Percentiles rank a stretch among this genome's conserved stretches.
These are phyloP conservation scores for Nakaseomyces glabratus DNA, from an alignment of 1,139 yeast genomes.

Conservation along the genomic window DNA sequence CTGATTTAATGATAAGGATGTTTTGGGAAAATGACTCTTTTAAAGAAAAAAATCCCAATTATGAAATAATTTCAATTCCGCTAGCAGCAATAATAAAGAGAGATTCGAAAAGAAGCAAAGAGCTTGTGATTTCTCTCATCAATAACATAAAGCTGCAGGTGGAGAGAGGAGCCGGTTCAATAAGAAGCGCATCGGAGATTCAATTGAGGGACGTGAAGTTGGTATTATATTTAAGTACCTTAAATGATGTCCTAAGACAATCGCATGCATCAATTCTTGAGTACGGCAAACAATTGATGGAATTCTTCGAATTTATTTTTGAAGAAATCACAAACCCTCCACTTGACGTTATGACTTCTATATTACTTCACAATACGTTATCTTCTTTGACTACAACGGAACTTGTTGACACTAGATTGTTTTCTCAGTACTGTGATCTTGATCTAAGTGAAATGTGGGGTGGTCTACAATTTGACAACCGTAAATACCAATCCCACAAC, in stretches of 20 bases:
- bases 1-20: conserved; percentile 43
- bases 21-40: conserved; percentile 58
- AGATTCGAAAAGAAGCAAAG: conserved; percentile 36
- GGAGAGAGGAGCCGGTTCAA: conserved; percentile 74
- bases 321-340: conserved; percentile 65
- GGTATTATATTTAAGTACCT: conserved; percentile 61
- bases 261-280: conserved; percentile 46
- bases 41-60: conserved; percentile 27
- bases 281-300: conserved; percentile 40
- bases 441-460: conserved; percentile 58
- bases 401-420: conserved; percentile 45
- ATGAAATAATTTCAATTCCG: conserved; percentile 43
- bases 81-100: conserved; percentile 62
- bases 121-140: conserved; percentile 23
- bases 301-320: conserved; percentile 45
- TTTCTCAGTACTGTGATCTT: conserved; percentile 35
- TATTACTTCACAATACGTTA: conserved; percentile 57
- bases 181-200: conserved; percentile 60
- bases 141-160: conserved; percentile 54
- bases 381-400: conserved; percentile 56
- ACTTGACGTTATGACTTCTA: conserved; percentile 35
- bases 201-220: conserved; percentile 71
- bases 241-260: conserved; percentile 66
- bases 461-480: conserved; percentile 48
- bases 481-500: conserved; percentile 38